These are phyloP conservation scores for Ceratonia siliqua DNA, from an alignment of 306 rosid genomes.

Conservation along the genomic window DNA sequence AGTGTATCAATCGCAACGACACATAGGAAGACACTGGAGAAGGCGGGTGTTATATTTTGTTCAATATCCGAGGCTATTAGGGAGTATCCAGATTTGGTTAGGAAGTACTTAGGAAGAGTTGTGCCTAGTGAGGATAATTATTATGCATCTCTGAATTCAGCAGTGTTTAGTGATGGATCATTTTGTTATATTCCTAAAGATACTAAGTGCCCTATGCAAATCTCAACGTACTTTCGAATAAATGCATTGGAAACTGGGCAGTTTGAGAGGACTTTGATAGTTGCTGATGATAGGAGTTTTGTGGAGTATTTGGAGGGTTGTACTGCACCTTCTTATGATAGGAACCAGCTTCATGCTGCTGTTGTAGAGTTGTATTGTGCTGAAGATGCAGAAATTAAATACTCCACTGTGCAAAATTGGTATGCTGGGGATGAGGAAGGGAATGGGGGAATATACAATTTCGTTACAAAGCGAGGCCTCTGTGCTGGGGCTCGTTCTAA, in stretches of 20 bases:
- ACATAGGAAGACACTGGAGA: slow-evolving; percentile 74
- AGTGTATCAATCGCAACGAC: slow-evolving; percentile 93
- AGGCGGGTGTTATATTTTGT: slow-evolving; percentile 82
- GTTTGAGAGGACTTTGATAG: slow-evolving; percentile 90
- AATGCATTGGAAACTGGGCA: slow-evolving; percentile 89
- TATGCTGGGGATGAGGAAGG: slow-evolving; percentile 90
- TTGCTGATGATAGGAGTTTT: slow-evolving; percentile 83
- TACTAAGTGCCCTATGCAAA: slow-evolving; percentile 89
- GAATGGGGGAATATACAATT: slow-evolving; percentile 79
- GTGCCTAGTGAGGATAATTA: slow-evolving; percentile 84
- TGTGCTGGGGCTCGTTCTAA: slow-evolving; percentile 75
- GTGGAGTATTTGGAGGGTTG: slow-evolving; percentile 97
- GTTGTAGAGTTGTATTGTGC: slow-evolving; percentile 83
- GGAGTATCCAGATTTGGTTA: slow-evolving; percentile 80
- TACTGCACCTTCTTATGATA: slow-evolving; percentile 89
- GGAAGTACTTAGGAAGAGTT: slow-evolving; percentile 67
- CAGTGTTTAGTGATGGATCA: slow-evolving; percentile 89
- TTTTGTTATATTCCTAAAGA: slow-evolving; percentile 82
- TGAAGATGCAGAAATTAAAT: slow-evolving; percentile 83
- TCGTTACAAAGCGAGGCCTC: slow-evolving; percentile 86
- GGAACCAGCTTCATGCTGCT: slow-evolving; percentile 92
- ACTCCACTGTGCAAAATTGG: slow-evolving; percentile 97
- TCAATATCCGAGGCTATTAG: slow-evolving; percentile 85
- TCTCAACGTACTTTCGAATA: slow-evolving; percentile 82
- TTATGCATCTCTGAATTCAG: slow-evolving; percentile 79